Conservation (phyloP, 2,329 filamentous ascomycete genomes). For the Phaeosphaeriaceae sp. region DNA sequence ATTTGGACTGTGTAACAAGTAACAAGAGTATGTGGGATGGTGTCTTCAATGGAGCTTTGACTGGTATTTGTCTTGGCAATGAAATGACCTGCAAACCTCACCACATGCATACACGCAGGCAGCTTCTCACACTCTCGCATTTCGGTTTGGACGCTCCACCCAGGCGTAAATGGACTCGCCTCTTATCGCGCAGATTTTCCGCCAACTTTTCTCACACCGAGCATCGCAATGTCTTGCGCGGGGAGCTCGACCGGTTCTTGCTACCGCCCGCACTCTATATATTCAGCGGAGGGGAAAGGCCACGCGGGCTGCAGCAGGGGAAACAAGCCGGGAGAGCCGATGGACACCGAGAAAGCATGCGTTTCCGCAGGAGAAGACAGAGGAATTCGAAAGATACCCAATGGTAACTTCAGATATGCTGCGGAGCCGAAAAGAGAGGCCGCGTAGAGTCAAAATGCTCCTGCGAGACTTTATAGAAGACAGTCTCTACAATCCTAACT, state of each 20-base stretch:
- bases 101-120: constrained; percentile 30
- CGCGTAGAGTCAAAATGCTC: constrained; percentile 92
- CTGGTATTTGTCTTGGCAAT: constrained; percentile 33
- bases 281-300: constrained; percentile 40
- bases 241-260: constrained; percentile 47
- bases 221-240: constrained; percentile 61
- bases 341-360: constrained; percentile 87
- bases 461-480: constrained; percentile 98
- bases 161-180: constrained; percentile 76
- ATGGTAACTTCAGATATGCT: constrained; percentile 84
- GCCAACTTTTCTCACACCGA: constrained; percentile 81
- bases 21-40: constrained; percentile 6
- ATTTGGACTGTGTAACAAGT: neutral
- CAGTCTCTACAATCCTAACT: constrained; percentile 90
- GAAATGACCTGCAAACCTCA: constrained; percentile 25
- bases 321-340: constrained; percentile 65
- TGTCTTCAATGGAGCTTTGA: constrained; percentile 28
- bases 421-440: constrained; percentile 73
- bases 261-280: constrained; percentile 45
- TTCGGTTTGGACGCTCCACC: constrained; percentile 10
- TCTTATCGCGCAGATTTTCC: constrained; percentile 77
- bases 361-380: constrained; percentile 75
- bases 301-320: constrained; percentile 35
- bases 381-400: constrained; percentile 83
- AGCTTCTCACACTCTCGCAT: constrained; percentile 21